Evolutionary conservation across 1,139 yeast genomes (phyloP).

Genomic region (Wickerhamomyces sp.): DNA sequence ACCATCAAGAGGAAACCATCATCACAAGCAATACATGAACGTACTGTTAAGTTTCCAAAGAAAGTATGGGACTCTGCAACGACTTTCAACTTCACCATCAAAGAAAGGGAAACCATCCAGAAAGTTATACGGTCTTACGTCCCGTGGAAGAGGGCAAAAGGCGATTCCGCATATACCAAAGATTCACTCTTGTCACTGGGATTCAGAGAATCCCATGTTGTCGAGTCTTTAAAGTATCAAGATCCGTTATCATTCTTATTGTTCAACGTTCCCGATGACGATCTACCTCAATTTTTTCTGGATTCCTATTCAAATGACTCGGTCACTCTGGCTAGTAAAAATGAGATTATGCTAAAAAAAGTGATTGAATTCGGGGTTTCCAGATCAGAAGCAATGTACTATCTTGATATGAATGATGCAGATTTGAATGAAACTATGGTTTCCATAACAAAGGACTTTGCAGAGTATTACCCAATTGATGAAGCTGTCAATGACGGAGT

Average conservation of each 20-base stretch:
- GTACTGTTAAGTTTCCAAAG: conserved; percentile 40
- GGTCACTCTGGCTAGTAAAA: conserved; percentile 43
- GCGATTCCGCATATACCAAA: conserved; percentile 12
- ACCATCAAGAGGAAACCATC: background rate
- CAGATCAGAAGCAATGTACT: conserved; percentile 52
- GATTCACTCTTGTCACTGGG: conserved; percentile 42
- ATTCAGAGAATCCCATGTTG: conserved; percentile 63
- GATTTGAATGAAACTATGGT: conserved; percentile 52
- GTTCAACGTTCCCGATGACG: conserved; percentile 91
- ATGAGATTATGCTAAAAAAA: conserved; percentile 46
- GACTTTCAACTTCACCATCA: conserved; percentile 34
- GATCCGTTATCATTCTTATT: conserved; percentile 76
- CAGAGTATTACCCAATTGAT: conserved; percentile 19
- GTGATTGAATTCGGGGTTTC: conserved; percentile 67
- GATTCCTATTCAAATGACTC: conserved; percentile 43
- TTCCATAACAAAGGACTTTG: conserved; percentile 40
- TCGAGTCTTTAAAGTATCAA: conserved; percentile 67
- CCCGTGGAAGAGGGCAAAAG: conserved; percentile 39
- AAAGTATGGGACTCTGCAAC: conserved; percentile 66
- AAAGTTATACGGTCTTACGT: conserved; percentile 47
- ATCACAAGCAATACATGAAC: conserved; percentile 1
- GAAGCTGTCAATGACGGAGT: conserved; percentile 5
- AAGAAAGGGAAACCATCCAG: conserved; percentile 48
- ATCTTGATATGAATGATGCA: conserved; percentile 36
- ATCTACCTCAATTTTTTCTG: conserved; percentile 53